phyloP scores from a whole-genome alignment of 139 green algal species.

The Micromonas commoda region DNA sequence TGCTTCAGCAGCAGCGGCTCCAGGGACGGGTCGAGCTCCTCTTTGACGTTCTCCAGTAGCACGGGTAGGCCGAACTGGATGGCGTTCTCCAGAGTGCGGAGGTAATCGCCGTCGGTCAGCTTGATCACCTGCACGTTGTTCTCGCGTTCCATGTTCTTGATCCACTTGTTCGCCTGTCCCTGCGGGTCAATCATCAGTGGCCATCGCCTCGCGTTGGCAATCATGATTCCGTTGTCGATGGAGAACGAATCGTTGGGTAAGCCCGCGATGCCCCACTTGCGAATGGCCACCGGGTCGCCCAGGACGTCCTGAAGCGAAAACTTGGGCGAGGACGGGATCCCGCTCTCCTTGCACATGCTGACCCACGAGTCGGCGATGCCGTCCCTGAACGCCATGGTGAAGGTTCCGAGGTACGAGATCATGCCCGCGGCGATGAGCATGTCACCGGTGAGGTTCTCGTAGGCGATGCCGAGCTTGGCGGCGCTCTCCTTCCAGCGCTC shows the following conservation, averaged over 20 bases:
- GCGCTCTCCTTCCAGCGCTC: slow-evolving; percentile 32
- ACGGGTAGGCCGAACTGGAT: slow-evolving; percentile 48
- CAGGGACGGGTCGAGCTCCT: slow-evolving; percentile 45
- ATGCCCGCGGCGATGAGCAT: slow-evolving; percentile 53
- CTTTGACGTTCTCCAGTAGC: slow-evolving; percentile 45
- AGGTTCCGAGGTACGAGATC: slow-evolving; percentile 43
- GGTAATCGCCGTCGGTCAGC: slow-evolving; percentile 40
- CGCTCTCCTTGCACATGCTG: slow-evolving; percentile 15
- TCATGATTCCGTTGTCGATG: slow-evolving; percentile 45
- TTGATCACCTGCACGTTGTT: slow-evolving; percentile 45
- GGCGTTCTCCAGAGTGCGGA: slow-evolving; percentile 45
- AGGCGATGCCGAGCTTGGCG: slow-evolving; percentile 19
- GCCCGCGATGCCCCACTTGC: slow-evolving; percentile 42
- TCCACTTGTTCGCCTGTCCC: slow-evolving; percentile 46
- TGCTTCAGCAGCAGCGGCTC: slow-evolving; percentile 44
- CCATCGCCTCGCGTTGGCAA: slow-evolving; percentile 40
- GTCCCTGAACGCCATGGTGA: slow-evolving; percentile 38
- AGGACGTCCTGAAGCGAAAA: slow-evolving; percentile 32
- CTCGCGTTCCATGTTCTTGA: slow-evolving; percentile 41
- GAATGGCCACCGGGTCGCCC: slow-evolving; percentile 42
- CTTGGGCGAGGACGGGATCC: slow-evolving; percentile 26
- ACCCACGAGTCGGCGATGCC: slow-evolving; percentile 30
- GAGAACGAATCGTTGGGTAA: slow-evolving; percentile 42
- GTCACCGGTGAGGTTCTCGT: slow-evolving; percentile 67
- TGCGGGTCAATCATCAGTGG: slow-evolving; percentile 49